Percentiles rank a stretch among this genome's conserved stretches.
Conservation (phyloP, 768 basidiomycete genomes). For the Serendipita indica region DNA sequence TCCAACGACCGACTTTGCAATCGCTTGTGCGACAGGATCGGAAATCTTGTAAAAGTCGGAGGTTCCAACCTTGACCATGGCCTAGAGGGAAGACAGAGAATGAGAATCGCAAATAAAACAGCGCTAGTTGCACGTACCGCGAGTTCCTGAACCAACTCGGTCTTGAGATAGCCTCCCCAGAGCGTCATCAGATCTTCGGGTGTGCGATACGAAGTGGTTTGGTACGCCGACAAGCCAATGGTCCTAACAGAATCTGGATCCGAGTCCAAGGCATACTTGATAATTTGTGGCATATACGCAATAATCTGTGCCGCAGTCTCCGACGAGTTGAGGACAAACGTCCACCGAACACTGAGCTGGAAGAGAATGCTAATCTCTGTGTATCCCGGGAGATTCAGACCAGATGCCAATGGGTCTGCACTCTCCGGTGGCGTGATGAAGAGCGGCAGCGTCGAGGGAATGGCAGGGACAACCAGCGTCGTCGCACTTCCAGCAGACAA, state of each 20-base stretch:
- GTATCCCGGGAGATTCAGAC: constrained; percentile 25
- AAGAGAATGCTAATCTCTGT: constrained; percentile 53
- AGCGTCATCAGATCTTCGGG: constrained; percentile 51
- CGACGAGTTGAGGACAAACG: constrained; percentile 41
- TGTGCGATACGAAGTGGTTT: constrained; percentile 41
- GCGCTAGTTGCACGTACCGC: constrained; percentile 22
- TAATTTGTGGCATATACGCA: constrained; percentile 42
- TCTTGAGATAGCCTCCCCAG: constrained; percentile 58
- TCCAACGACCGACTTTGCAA: background rate
- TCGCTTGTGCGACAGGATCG: background rate
- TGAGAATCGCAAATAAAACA: background rate
- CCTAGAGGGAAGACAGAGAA: background rate
- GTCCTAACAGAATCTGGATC: constrained; percentile 27
- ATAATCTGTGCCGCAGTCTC: constrained; percentile 66
- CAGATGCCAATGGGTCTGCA: constrained; percentile 15
- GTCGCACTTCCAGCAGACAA: constrained; percentile 18
- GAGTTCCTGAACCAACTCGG: constrained; percentile 39
- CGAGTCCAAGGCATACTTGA: constrained; percentile 33
- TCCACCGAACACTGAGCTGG: constrained; percentile 45
- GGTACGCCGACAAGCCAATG: constrained; percentile 52
- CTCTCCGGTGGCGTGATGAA: constrained; percentile 36
- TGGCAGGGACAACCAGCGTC: constrained; percentile 22
- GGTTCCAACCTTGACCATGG: constrained; percentile 15
- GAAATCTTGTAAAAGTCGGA: constrained; percentile 14
- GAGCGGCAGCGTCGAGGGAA: constrained; percentile 47